Percentiles rank a stretch among this genome's conserved stretches.
Evolutionary conservation across 2,329 filamentous ascomycete species (phyloP).

Genomic region (Curvularia lunata): DNA sequence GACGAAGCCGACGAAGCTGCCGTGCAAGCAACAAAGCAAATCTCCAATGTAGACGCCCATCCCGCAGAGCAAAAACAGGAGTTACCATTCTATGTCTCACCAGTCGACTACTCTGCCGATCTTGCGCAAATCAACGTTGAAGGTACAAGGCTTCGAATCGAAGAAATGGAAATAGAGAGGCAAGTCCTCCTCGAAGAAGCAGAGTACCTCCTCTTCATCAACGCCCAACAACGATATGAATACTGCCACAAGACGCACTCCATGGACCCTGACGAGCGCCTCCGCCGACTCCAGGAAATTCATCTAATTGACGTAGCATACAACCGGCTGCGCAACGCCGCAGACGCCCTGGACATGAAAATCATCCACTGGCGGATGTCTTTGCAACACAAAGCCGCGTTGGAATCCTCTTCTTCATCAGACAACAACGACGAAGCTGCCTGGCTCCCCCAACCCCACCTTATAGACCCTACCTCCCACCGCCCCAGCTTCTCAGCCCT

Average conservation of each 20-base stretch:
- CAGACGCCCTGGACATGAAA: slow-evolving; percentile 24
- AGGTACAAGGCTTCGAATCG: slow-evolving; percentile 15
- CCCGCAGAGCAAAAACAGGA: slow-evolving; percentile 5
- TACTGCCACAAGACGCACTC: slow-evolving; percentile 24
- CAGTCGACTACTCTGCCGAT: slow-evolving; percentile 31
- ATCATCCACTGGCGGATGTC: slow-evolving; percentile 25
- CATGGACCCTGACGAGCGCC: slow-evolving; percentile 25
- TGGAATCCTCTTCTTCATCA: slow-evolving; percentile 7
- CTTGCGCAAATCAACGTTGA: slow-evolving; percentile 24
- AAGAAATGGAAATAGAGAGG: slow-evolving; percentile 25
- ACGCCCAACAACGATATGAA: slow-evolving; percentile 29
- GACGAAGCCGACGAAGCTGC: slow-evolving; percentile 4
- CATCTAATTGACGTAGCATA: slow-evolving; percentile 29
- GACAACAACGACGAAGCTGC: neutral
- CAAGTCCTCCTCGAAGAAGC: slow-evolving; percentile 26
- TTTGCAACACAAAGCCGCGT: slow-evolving; percentile 28
- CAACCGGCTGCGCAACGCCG: slow-evolving; percentile 25
- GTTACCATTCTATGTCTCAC: slow-evolving; percentile 25
- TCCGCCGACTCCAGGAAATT: slow-evolving; percentile 25
- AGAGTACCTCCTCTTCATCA: slow-evolving; percentile 27
- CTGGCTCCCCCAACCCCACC: slow-evolving; percentile 23
- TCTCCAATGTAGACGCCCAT: neutral
- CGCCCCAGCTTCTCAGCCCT: slow-evolving; percentile 26
- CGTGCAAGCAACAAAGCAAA: neutral
- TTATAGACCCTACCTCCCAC: slow-evolving; percentile 15